These are phyloP conservation scores for Cryptococcus depauperatus DNA, from an alignment of 1,284 basidiomycete genomes.

Conservation along the genomic window DNA sequence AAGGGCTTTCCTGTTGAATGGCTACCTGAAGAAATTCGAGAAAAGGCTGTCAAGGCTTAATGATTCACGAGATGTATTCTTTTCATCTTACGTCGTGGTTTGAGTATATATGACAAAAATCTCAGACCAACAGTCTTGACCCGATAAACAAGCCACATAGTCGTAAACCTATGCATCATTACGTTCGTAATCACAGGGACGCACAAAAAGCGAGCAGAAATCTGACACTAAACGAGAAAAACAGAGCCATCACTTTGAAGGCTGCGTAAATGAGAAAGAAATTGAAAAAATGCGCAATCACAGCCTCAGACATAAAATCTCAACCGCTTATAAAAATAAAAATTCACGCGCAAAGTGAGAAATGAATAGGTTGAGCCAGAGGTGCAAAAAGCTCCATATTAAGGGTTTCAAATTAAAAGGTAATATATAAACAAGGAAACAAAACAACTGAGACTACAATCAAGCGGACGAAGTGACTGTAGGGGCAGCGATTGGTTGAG, in stretches of 20 bases:
- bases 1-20: slow-evolving; percentile 73
- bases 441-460: slow-evolving; percentile 24
- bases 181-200: neutral
- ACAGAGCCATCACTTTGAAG: neutral
- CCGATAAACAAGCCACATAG: too few species aligned
- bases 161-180: neutral
- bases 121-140: too few species aligned
- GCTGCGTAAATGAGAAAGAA: neutral
- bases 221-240: neutral
- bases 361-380: too few species aligned
- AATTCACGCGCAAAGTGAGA: too few species aligned
- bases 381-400: too few species aligned
- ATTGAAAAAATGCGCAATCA: neutral
- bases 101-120: neutral
- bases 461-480: slow-evolving; percentile 33
- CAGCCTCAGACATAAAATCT: too few species aligned
- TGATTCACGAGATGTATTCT: neutral
- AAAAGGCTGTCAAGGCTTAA: slow-evolving; percentile 6
- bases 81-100: neutral
- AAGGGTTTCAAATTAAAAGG: neutral
- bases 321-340: too few species aligned
- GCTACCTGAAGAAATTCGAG: slow-evolving; percentile 46
- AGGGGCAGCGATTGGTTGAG: slow-evolving; percentile 27
- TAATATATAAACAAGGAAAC: slow-evolving; percentile 20
- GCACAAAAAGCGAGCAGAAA: too few species aligned